These are phyloP conservation scores for Trametes villosa DNA, from an alignment of 768 basidiomycete genomes.

Conservation along the genomic window DNA sequence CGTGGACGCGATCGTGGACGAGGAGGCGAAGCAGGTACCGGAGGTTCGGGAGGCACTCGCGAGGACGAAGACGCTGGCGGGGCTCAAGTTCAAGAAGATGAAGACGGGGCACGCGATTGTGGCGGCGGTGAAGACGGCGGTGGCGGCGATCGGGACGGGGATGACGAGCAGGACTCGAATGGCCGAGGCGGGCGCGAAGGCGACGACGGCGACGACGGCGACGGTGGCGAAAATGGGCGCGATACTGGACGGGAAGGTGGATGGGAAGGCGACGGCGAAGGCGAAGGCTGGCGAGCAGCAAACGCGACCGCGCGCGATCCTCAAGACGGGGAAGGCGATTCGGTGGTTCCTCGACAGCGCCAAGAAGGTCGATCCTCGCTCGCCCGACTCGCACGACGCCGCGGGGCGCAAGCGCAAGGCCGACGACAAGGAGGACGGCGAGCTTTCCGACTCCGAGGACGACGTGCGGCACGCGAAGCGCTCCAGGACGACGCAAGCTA, in stretches of 20 bases:
- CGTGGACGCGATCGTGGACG: background rate
- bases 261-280: too few species aligned
- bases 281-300: background rate
- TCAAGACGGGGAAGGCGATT: background rate
- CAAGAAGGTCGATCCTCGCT: background rate
- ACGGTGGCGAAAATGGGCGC: too few species aligned
- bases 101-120: slow-evolving; percentile 5
- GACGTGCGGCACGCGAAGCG: background rate
- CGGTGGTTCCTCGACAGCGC: background rate
- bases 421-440: slow-evolving; percentile 10
- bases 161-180: background rate
- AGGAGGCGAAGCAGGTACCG: background rate
- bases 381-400: background rate
- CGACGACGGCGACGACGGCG: too few species aligned
- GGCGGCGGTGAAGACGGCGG: background rate
- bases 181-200: background rate
- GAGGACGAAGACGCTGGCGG: background rate
- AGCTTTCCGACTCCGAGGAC: background rate
- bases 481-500: background rate
- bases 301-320: background rate
- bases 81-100: slow-evolving; percentile 14
- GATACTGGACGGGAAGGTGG: too few species aligned
- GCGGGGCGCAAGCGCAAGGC: slow-evolving; percentile 1
- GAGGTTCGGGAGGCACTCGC: background rate
- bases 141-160: background rate